These are phyloP conservation scores for Fusarium sp. DNA, from an alignment of 2,329 filamentous ascomycete species.

Conservation along the genomic window DNA sequence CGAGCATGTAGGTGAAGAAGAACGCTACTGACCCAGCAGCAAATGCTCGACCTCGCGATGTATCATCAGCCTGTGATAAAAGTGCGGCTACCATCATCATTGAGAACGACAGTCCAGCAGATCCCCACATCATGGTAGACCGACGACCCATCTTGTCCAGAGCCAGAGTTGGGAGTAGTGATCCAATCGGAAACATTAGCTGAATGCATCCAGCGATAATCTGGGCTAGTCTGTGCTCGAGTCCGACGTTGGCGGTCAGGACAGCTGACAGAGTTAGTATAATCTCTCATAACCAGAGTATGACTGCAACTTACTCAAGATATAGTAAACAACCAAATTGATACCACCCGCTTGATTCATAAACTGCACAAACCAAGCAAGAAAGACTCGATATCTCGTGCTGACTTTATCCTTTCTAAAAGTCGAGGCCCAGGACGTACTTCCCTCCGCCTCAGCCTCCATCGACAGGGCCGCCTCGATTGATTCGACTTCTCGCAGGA, in stretches of 20 bases:
- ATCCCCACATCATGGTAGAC: slow-evolving; percentile 58
- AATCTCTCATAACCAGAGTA: too few species aligned
- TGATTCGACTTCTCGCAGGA: slow-evolving; percentile 49
- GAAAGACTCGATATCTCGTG: slow-evolving; percentile 27
- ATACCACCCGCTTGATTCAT: slow-evolving; percentile 61
- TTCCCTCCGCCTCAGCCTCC: slow-evolving; percentile 46
- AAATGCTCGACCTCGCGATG: slow-evolving; percentile 17
- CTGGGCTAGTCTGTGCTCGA: slow-evolving; percentile 42
- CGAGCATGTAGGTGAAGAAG: slow-evolving; percentile 38
- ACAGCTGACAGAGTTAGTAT: slow-evolving; percentile 2
- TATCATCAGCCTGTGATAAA: slow-evolving; percentile 29
- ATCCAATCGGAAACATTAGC: slow-evolving; percentile 55
- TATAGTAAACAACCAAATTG: slow-evolving; percentile 57
- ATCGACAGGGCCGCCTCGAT: slow-evolving; percentile 58
- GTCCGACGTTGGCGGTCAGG: slow-evolving; percentile 50
- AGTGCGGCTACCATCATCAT: slow-evolving; percentile 42
- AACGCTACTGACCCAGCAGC: slow-evolving; percentile 33
- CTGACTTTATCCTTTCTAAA: slow-evolving; percentile 34
- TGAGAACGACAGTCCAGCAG: slow-evolving; percentile 40
- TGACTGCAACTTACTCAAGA: slow-evolving; percentile 39
- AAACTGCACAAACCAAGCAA: slow-evolving; percentile 38
- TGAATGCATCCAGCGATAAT: slow-evolving; percentile 53
- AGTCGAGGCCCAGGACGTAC: slow-evolving; percentile 54
- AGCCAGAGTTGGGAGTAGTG: slow-evolving; percentile 49
- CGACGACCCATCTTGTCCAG: slow-evolving; percentile 54